phyloP scores from a whole-genome alignment of 257 asterid species.

The Jaltomata sinuosa region DNA sequence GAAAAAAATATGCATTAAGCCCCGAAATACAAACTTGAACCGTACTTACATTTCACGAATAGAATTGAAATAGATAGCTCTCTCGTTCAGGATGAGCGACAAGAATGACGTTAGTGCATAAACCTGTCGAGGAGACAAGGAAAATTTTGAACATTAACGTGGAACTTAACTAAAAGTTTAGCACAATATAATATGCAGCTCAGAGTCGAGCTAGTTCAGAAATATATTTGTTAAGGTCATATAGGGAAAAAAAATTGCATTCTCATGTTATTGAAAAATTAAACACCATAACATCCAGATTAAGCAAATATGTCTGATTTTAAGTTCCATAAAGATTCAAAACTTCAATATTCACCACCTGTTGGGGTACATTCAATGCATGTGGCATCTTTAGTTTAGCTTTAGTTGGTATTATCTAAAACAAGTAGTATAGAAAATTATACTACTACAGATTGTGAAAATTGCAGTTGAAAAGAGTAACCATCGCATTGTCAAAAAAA shows the following conservation, averaged over 20 bases:
- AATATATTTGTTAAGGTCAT: not conserved
- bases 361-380: not conserved
- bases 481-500: no score
- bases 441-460: no score
- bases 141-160: slow-evolving; percentile 1
- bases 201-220: not conserved
- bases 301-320: not conserved
- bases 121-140: slow-evolving; percentile 43
- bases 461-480: no score
- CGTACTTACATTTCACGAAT: slow-evolving; percentile 81
- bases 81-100: slow-evolving; percentile 56
- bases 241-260: not conserved
- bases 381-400: not conserved
- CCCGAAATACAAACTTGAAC: not conserved
- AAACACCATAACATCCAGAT: not conserved
- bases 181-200: not conserved
- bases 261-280: not conserved
- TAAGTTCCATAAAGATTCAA: not conserved
- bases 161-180: not conserved
- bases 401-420: not conserved
- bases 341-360: not conserved
- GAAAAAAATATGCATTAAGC: not conserved
- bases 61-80: slow-evolving; percentile 88
- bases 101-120: slow-evolving; percentile 93
- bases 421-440: no score